These are phyloP conservation scores for Ceratocystis lukuohia DNA, from an alignment of 2,329 filamentous ascomycete species.

Conservation along the genomic window DNA sequence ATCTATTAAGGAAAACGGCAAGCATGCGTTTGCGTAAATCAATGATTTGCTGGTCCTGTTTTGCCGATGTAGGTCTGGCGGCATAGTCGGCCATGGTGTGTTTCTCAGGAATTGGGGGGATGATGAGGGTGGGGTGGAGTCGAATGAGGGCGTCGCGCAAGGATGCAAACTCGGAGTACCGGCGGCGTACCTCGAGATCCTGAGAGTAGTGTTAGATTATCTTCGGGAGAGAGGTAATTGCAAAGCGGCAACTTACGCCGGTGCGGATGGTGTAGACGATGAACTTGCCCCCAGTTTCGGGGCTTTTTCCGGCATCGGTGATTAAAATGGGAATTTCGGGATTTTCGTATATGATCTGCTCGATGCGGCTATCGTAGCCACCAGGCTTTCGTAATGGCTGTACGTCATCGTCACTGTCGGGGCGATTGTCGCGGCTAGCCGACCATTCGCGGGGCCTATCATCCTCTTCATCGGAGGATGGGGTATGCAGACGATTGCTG, in stretches of 20 bases:
- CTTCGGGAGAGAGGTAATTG: constrained; percentile 5
- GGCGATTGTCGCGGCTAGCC: constrained; percentile 25
- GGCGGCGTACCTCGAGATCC: constrained; percentile 87
- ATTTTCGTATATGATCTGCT: constrained; percentile 94
- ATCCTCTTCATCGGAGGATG: constrained; percentile 15
- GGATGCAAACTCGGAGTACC: constrained; percentile 94
- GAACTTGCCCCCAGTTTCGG: constrained; percentile 79
- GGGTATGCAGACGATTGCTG: constrained; percentile 11
- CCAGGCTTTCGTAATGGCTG: constrained; percentile 59
- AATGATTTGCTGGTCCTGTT: constrained; percentile 93
- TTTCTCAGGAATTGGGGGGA: constrained; percentile 96
- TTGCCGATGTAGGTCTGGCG: constrained; percentile 92
- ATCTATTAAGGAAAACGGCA: constrained; percentile 86
- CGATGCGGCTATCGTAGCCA: constrained; percentile 86
- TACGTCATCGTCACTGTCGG: constrained; percentile 33
- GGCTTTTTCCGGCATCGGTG: constrained; percentile 87
- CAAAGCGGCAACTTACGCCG: constrained; percentile 46
- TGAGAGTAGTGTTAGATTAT: constrained; percentile 28
- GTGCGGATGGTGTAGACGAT: constrained; percentile 97
- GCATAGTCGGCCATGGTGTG: constrained; percentile 98
- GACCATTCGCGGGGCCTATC: constrained; percentile 5
- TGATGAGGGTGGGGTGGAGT: constrained; percentile 85
- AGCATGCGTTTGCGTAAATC: constrained; percentile 95
- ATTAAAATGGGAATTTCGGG: constrained; percentile 83
- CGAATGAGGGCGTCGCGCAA: constrained; percentile 77